phyloP scores from a whole-genome alignment of 2,329 filamentous ascomycete species.

The Beauveria sp. region DNA sequence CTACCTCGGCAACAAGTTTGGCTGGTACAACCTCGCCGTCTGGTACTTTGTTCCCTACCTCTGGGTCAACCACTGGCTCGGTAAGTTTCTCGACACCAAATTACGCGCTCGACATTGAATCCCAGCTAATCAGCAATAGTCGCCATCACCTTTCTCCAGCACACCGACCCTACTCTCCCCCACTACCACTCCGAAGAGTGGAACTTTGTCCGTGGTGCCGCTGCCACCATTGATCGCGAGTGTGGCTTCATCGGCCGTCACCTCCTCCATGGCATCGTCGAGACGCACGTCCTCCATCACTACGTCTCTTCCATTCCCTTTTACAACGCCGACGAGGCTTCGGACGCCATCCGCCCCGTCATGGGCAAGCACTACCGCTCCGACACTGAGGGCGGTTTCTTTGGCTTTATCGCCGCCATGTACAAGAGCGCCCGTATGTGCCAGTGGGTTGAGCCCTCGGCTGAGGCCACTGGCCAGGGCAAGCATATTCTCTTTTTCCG shows the following conservation, averaged over 20 bases:
- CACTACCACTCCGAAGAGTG: constrained; percentile 83
- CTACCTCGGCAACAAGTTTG: constrained; percentile 67
- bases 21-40: constrained; percentile 78
- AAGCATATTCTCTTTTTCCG: constrained; percentile 90
- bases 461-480: constrained; percentile 69
- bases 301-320: constrained; percentile 95
- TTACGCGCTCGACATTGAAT: constrained; percentile 17
- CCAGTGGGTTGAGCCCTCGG: constrained; percentile 95
- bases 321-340: constrained; percentile 92
- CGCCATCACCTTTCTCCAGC: constrained; percentile 94
- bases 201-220: constrained; percentile 90
- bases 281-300: constrained; percentile 97
- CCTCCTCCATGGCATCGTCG: constrained; percentile 85
- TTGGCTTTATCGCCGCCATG: constrained; percentile 78
- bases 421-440: constrained; percentile 78
- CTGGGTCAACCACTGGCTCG: constrained; percentile 99
- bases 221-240: constrained; percentile 93
- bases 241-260: constrained; percentile 92
- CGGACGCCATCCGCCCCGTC: constrained; percentile 85
- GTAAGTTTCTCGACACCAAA: constrained; percentile 47
- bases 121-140: constrained; percentile 42
- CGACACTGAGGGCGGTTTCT: constrained; percentile 65
- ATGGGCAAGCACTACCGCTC: constrained; percentile 95
- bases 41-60: constrained; percentile 96
- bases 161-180: constrained; percentile 89